A percentile compares a stretch with the other conserved stretches of the same genome.
phyloP scores from a whole-genome alignment of 106 monocot genomes.

The Chionographis japonica region DNA sequence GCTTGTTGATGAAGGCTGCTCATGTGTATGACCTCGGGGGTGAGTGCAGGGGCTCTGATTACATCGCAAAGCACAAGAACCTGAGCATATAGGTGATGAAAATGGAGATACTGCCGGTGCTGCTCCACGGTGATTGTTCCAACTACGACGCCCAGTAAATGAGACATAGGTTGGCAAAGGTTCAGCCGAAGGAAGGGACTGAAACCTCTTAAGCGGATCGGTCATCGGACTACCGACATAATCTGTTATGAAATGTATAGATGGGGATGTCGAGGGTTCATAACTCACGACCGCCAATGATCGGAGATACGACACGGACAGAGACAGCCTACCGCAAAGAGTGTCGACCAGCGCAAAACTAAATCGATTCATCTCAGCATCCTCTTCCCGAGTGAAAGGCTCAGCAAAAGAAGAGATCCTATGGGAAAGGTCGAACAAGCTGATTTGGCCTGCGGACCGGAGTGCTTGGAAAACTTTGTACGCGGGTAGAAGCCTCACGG shows the following conservation, averaged over 20 bases:
- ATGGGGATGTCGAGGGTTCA: slow-evolving; percentile 46
- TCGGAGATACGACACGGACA: slow-evolving; percentile 60
- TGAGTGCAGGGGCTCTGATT: not conserved
- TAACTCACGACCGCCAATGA: slow-evolving; percentile 41
- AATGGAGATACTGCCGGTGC: slow-evolving; percentile 29
- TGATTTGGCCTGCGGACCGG: slow-evolving; percentile 45
- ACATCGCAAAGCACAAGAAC: slow-evolving; percentile 8
- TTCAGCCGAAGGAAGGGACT: slow-evolving; percentile 37
- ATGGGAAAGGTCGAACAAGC: slow-evolving; percentile 60
- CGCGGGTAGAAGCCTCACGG: slow-evolving; percentile 71
- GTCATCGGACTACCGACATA: slow-evolving; percentile 87
- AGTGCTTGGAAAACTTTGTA: slow-evolving; percentile 74
- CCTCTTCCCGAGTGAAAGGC: slow-evolving; percentile 64
- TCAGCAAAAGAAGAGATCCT: slow-evolving; percentile 65
- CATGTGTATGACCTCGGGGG: too few relatives aligned
- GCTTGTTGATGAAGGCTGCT: too few relatives aligned
- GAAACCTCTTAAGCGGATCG: slow-evolving; percentile 62
- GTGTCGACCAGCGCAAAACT: slow-evolving; percentile 70
- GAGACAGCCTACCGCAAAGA: slow-evolving; percentile 52
- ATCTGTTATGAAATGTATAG: slow-evolving; percentile 66
- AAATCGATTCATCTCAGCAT: slow-evolving; percentile 62
- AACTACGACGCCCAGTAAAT: slow-evolving; percentile 56
- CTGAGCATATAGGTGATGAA: slow-evolving; percentile 30
- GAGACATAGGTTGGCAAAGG: slow-evolving; percentile 29
- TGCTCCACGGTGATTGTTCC: slow-evolving; percentile 46